Percentiles rank a stretch among this genome's conserved stretches.
Conservation (phyloP, 179 eudicot genomes). For the Silene vulgaris region DNA sequence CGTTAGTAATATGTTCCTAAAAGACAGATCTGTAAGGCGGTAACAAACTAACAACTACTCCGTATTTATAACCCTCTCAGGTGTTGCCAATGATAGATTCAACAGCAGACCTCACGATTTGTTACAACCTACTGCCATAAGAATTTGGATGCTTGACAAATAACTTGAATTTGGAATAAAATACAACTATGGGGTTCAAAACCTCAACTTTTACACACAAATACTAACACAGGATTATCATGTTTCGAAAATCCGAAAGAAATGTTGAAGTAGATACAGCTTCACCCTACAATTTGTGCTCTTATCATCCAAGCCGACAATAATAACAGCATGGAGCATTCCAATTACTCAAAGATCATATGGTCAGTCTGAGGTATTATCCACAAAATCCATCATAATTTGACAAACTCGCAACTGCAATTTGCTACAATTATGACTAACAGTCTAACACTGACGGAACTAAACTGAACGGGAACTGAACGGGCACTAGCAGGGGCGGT, state of each 20-base stretch:
- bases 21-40: neutral
- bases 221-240: neutral
- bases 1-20: conserved; percentile 2
- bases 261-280: neutral
- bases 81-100: neutral
- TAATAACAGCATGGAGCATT: neutral
- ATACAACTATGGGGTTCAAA: neutral
- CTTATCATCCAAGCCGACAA: neutral
- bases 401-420: neutral
- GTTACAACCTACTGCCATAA: neutral
- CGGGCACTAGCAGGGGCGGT: too few species aligned
- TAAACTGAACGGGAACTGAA: neutral
- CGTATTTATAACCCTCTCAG: neutral
- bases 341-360: neutral
- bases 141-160: too few species aligned
- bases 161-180: neutral
- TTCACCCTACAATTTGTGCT: neutral
- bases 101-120: neutral
- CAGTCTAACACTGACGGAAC: neutral
- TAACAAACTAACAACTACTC: neutral
- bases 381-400: neutral
- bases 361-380: neutral
- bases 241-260: neutral
- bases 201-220: neutral
- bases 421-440: neutral